Evolutionary conservation across 352 stramenopile genomes (phyloP).

Genomic region (Globisporangium lucens): DNA sequence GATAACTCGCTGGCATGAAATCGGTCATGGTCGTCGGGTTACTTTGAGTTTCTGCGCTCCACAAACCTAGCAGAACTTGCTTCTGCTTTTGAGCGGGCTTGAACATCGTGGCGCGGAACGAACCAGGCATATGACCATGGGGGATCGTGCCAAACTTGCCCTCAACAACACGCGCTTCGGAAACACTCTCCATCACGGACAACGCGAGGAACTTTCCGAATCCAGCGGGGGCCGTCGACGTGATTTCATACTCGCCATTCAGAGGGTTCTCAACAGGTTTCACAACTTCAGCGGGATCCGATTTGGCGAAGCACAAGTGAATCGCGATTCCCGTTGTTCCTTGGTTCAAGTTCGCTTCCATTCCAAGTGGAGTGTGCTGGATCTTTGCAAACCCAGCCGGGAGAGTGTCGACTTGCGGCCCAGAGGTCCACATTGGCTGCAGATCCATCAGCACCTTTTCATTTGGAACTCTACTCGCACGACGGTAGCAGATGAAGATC

Average conservation of each 20-base stretch:
- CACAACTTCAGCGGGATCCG: conserved; percentile 43
- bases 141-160: conserved; percentile 77
- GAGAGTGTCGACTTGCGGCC: conserved; percentile 50
- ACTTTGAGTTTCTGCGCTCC: conserved; percentile 48
- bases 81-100: conserved; percentile 21
- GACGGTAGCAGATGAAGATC: conserved; percentile 84
- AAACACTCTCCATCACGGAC: conserved; percentile 51
- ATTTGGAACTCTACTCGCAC: conserved; percentile 10
- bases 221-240: conserved; percentile 16
- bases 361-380: conserved; percentile 80
- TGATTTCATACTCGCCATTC: conserved; percentile 83
- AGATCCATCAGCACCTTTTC: conserved; percentile 77
- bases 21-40: conserved; percentile 48
- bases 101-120: conserved; percentile 58
- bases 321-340: conserved; percentile 72
- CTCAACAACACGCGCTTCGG: conserved; percentile 45
- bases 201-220: conserved; percentile 48
- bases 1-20: conserved; percentile 61
- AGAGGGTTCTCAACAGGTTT: conserved; percentile 57
- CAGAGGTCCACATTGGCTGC: conserved; percentile 74
- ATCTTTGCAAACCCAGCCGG: conserved; percentile 79
- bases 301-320: conserved; percentile 71
- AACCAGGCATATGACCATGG: conserved; percentile 54
- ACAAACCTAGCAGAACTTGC: conserved; percentile 56
- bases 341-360: conserved; percentile 86